These are phyloP conservation scores for Sonneratia caseolaris DNA, from an alignment of 345 rosid species.

Conservation along the genomic window DNA sequence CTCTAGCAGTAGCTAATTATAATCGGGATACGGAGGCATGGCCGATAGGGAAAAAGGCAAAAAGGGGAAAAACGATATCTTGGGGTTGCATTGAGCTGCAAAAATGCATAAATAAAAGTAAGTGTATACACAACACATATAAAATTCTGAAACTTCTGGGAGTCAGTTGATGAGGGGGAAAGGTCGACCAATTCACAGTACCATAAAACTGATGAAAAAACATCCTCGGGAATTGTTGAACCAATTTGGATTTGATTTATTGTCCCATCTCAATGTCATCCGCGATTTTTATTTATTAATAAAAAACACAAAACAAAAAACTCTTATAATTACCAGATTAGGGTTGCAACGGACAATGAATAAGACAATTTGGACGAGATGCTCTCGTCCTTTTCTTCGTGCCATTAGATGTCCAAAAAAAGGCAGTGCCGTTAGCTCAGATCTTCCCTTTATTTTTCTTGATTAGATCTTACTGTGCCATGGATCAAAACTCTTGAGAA, in stretches of 20 bases:
- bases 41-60: neutral
- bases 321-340: too few species aligned
- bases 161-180: neutral
- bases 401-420: too few species aligned
- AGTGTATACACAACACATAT: neutral
- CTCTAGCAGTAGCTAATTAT: too few species aligned
- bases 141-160: slow-evolving; percentile 10
- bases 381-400: too few species aligned
- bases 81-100: slow-evolving; percentile 4
- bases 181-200: slow-evolving; percentile 2
- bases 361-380: too few species aligned
- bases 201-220: slow-evolving; percentile 1
- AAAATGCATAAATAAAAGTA: neutral
- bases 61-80: neutral
- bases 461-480: too few species aligned
- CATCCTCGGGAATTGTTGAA: slow-evolving; percentile 7
- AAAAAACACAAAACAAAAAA: neutral
- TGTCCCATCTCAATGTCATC: neutral
- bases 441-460: too few species aligned
- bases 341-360: too few species aligned
- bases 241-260: neutral
- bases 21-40: too few species aligned
- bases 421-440: too few species aligned
- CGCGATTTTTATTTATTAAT: too few species aligned
- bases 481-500: too few species aligned